Percentiles rank a stretch among this genome's conserved stretches.
phyloP scores from a whole-genome alignment of 78 protist species.

The Dictyostelium brefeldianum region DNA sequence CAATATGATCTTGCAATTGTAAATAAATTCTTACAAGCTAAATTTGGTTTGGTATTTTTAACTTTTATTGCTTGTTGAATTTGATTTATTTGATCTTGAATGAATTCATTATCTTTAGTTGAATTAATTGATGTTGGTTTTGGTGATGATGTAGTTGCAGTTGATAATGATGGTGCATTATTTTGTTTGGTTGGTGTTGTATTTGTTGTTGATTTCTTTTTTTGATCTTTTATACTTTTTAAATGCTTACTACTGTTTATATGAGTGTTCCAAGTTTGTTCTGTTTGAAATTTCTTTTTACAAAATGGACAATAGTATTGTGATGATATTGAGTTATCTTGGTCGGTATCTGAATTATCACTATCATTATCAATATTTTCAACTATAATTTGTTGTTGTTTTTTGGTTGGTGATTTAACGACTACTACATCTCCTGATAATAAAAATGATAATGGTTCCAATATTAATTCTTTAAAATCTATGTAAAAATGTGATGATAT shows the following conservation, averaged over 20 bases:
- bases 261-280: conserved; percentile 64
- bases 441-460: conserved; percentile 53
- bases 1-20: conserved; percentile 37
- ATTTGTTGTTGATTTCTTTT: conserved; percentile 10
- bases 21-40: conserved; percentile 54
- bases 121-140: neutral
- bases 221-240: conserved; percentile 42
- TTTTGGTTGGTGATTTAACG: neutral
- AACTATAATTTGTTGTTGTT: neutral
- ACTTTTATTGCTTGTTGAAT: conserved; percentile 21
- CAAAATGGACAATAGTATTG: conserved; percentile 47
- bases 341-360: neutral
- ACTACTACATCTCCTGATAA: conserved; percentile 4
- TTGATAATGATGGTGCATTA: neutral
- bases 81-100: conserved; percentile 14
- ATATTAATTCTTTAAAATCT: conserved; percentile 59
- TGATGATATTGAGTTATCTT: neutral
- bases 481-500: too few species aligned
- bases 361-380: neutral
- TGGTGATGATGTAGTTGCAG: too few species aligned
- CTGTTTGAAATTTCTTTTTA: conserved; percentile 74
- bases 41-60: conserved; percentile 36
- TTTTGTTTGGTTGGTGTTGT: conserved; percentile 1
- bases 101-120: neutral
- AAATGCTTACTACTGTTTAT: conserved; percentile 46